Base-by-base conservation (phyloP, 352 stramenopile genomes). In the Pythium myriotylum region DNA sequence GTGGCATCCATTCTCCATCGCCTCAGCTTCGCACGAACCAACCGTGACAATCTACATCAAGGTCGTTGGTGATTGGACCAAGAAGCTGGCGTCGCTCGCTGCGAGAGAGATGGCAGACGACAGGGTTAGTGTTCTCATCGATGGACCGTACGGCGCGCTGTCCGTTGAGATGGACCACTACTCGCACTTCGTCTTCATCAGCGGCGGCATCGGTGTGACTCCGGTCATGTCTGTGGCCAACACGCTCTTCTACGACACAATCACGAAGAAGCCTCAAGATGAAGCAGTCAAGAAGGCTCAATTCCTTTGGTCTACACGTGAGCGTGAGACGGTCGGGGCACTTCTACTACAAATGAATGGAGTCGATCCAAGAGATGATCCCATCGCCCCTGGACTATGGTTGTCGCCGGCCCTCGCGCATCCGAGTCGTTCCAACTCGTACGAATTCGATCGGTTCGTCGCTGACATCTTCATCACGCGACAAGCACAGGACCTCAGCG, bases 1-100 rank as follows among this genome's bases (percentile, higher is more conserved):
- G 67, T 97, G 89, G 88, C 89, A 97, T 74, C 89, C 89, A n/a
- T 96, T 96, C 59, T 93, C 84, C 4, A 85, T 97, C 43, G 88
- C 83, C 16, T 93, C 79, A 23, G 84, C 81, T 3, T 86, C 86
- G 0, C 68, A 79, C 22, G 81, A 95, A 74, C 45, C 72, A n/a
- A 71, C 83, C 65, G 70, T 90, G 4, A 85, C 70, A 13, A 77
- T 95, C 51, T 83, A 89, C 59, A 78, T 95, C 50, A 79, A 79
- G 33, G 64, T 72, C 0, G 12, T 81, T 1, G 81, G 84, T 19
- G 79, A 88, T 42, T 91, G 84, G 84, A 93, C 84, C 27, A 75
- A 68, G 3, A 76, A 74, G 33, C 67, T 93, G 17, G 67, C 68
- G 16, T n/a, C 37, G 10, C 22, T 84, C 19, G 67, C 72, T 20